A percentile compares a stretch with the other conserved stretches of the same genome.
phyloP scores from a whole-genome alignment of 176 grass and related monocot species.

The Zoysia japonica region DNA sequence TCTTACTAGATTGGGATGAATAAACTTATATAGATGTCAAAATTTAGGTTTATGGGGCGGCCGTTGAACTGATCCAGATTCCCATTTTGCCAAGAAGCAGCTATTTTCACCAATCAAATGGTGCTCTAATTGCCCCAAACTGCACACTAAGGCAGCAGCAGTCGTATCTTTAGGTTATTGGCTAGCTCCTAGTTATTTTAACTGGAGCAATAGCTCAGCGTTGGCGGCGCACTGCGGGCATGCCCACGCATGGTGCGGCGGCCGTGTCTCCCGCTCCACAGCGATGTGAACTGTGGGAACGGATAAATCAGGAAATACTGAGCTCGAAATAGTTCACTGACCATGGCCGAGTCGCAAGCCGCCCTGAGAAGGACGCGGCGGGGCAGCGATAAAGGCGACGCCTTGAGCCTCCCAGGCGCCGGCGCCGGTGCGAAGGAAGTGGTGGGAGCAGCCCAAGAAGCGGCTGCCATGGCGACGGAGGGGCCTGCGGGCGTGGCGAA shows the following conservation, averaged over 20 bases:
- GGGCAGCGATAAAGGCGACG: not conserved
- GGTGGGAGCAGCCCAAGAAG: conserved; percentile 37
- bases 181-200: not conserved
- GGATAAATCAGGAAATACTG: not conserved
- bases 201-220: not conserved
- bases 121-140: not conserved
- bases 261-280: too few relatives aligned
- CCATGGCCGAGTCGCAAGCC: conserved; percentile 31
- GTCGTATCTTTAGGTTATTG: not conserved
- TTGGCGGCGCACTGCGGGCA: not conserved
- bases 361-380: conserved; percentile 22
- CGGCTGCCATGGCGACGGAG: conserved; percentile 15
- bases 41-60: not conserved
- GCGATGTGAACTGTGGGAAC: not conserved
- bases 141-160: not conserved
- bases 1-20: not conserved
- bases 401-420: not conserved
- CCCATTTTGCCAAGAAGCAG: not conserved
- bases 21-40: not conserved
- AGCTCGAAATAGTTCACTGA: conserved; percentile 17
- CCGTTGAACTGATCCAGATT: not conserved
- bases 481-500: not conserved
- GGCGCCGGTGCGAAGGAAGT: conserved; percentile 34
- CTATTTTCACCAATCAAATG: conserved; percentile 8
- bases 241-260: not conserved